Percentiles rank a stretch among this genome's conserved stretches.
Conservation (phyloP, 345 rosid species). For the Xanthoceras sorbifolium region DNA sequence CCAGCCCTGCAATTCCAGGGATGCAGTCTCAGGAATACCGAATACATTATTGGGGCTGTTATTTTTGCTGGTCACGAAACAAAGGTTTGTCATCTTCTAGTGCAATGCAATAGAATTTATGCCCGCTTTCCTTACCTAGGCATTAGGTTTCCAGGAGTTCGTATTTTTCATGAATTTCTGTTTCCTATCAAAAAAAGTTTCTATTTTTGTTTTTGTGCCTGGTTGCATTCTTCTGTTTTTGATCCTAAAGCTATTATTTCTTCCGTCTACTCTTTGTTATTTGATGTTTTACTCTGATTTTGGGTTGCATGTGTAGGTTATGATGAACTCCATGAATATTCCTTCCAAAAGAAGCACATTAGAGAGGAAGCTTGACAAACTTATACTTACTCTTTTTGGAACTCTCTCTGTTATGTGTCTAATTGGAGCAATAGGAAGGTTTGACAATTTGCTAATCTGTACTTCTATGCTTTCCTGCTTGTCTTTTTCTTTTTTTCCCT, state of each 20-base stretch:
- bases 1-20: slow-evolving; percentile 57
- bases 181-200: neutral
- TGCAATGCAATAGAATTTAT: neutral
- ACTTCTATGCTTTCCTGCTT: slow-evolving; percentile 16
- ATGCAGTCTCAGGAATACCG: slow-evolving; percentile 98
- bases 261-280: slow-evolving; percentile 8
- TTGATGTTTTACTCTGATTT: slow-evolving; percentile 28
- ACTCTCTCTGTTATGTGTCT: slow-evolving; percentile 87
- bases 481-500: no score
- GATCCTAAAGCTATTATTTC: neutral
- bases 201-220: slow-evolving; percentile 17
- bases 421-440: slow-evolving; percentile 96
- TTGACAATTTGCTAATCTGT: slow-evolving; percentile 20
- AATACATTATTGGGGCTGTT: slow-evolving; percentile 82
- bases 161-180: neutral
- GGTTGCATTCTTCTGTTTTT: slow-evolving; percentile 9
- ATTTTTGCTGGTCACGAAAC: slow-evolving; percentile 97
- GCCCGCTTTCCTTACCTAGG: neutral
- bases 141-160: neutral
- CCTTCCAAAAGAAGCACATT: slow-evolving; percentile 99
- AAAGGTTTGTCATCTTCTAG: slow-evolving; percentile 62
- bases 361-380: slow-evolving; percentile 99
- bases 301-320: slow-evolving; percentile 64
- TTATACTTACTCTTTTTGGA: slow-evolving; percentile 81
- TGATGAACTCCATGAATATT: slow-evolving; percentile 99